phyloP scores from a whole-genome alignment of 1,139 yeast species.

The Yamadazyma triangularis region DNA sequence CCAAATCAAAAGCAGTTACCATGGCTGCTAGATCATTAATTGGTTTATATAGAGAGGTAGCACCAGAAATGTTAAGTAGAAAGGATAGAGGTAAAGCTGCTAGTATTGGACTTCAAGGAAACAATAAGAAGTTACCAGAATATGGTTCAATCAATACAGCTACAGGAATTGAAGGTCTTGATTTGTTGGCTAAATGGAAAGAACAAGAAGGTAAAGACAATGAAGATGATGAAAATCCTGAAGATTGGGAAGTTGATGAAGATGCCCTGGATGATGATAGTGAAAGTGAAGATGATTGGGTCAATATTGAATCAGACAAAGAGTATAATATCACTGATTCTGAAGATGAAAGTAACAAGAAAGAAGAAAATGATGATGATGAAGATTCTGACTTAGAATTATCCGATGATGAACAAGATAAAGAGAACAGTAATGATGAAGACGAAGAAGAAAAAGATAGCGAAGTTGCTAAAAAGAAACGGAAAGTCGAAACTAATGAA shows the following conservation, averaged over 20 bases:
- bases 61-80: constrained; percentile 88
- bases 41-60: constrained; percentile 82
- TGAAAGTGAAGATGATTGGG: constrained; percentile 66
- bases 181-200: constrained; percentile 84
- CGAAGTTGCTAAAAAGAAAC: constrained; percentile 1
- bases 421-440: constrained; percentile 28
- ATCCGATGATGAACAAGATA: constrained; percentile 21
- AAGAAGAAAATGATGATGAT: constrained; percentile 28
- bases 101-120: constrained; percentile 68
- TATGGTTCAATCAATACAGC: constrained; percentile 69
- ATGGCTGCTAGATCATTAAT: constrained; percentile 94
- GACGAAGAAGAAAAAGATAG: constrained; percentile 19
- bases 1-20: constrained; percentile 88
- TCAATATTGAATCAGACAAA: constrained; percentile 53
- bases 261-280: constrained; percentile 53
- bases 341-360: constrained; percentile 31
- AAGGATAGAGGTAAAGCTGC: constrained; percentile 94
- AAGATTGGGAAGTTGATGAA: constrained; percentile 43
- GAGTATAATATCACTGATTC: constrained; percentile 55
- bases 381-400: constrained; percentile 33
- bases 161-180: constrained; percentile 83
- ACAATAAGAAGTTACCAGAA: constrained; percentile 44
- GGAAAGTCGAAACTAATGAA: constrained; percentile 16
- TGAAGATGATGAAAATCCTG: constrained; percentile 34
- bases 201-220: constrained; percentile 56